A percentile compares a stretch with the other conserved stretches of the same genome.
These are phyloP conservation scores for Chlamydomonas applanata DNA, from an alignment of 139 green algal species.

Conservation along the genomic window DNA sequence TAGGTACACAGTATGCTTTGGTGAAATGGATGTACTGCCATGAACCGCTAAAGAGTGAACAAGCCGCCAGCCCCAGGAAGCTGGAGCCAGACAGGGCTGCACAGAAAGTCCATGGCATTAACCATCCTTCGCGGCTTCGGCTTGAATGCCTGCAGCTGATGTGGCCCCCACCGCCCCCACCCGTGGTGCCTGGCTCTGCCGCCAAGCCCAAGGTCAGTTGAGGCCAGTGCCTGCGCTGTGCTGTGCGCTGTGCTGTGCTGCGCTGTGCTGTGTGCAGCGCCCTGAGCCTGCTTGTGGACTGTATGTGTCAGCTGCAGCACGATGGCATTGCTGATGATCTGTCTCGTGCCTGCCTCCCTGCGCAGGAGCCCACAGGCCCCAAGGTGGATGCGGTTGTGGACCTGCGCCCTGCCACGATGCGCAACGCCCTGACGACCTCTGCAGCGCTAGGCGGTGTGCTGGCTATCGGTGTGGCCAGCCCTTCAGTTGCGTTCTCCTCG, in stretches of 20 bases:
- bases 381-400: slow-evolving; percentile 17
- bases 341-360: not conserved
- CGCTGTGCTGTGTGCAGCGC: no score
- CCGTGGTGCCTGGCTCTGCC: slow-evolving; percentile 2
- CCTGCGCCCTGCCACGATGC: slow-evolving; percentile 54
- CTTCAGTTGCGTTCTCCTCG: slow-evolving; percentile 52
- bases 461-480: slow-evolving; percentile 61
- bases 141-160: no score
- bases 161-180: slow-evolving; percentile 67
- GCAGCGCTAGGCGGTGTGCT: slow-evolving; percentile 47
- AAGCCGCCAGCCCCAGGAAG: not conserved
- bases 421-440: slow-evolving; percentile 40
- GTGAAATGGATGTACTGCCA: not conserved
- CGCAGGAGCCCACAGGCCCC: not conserved
- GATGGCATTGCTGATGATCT: not conserved
- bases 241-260: no score
- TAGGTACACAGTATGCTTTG: no score
- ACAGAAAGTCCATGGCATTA: no score
- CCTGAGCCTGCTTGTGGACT: no score
- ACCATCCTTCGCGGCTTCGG: no score
- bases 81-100: not conserved
- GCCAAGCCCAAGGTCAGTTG: not conserved
- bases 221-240: no score
- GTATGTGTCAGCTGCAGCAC: no score
- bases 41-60: not conserved